Evolutionary conservation across 2,329 filamentous ascomycete species (phyloP).

Genomic region (Ceratocystis cubensis): DNA sequence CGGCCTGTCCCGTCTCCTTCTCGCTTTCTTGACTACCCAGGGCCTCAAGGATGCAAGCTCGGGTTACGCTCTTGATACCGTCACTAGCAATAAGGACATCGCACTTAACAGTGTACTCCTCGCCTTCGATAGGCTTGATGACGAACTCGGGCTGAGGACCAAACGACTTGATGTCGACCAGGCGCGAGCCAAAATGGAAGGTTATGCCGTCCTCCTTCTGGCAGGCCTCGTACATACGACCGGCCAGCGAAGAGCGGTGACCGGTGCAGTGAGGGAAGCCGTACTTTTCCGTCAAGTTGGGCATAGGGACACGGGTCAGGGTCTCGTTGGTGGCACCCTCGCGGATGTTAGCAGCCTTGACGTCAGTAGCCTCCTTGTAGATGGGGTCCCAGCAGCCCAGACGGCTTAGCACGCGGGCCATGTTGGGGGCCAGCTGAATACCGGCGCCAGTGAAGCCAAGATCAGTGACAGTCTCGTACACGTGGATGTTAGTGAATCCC

Average conservation of each 20-base stretch:
- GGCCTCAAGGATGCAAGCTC: slow-evolving; percentile 42
- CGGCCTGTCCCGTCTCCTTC: slow-evolving; percentile 60
- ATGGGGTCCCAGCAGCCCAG: slow-evolving; percentile 63
- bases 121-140: slow-evolving; percentile 43
- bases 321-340: slow-evolving; percentile 58
- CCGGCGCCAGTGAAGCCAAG: slow-evolving; percentile 75
- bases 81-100: slow-evolving; percentile 43
- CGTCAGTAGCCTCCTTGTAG: slow-evolving; percentile 55
- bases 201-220: slow-evolving; percentile 47
- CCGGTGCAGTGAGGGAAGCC: slow-evolving; percentile 69
- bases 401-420: slow-evolving; percentile 60
- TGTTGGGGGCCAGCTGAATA: slow-evolving; percentile 74
- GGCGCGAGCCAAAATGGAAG: slow-evolving; percentile 53
- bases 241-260: slow-evolving; percentile 60
- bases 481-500: slow-evolving; percentile 59
- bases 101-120: slow-evolving; percentile 41
- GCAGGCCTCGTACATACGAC: slow-evolving; percentile 58
- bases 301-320: slow-evolving; percentile 57
- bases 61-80: slow-evolving; percentile 42
- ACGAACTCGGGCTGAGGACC: slow-evolving; percentile 47
- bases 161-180: slow-evolving; percentile 46
- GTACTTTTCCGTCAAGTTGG: slow-evolving; percentile 54
- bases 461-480: slow-evolving; percentile 60
- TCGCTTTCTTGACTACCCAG: slow-evolving; percentile 42
- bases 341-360: slow-evolving; percentile 60